A percentile compares a stretch with the other conserved stretches of the same genome.
Conservation (phyloP, 441 rosid genomes). For the Capsella rubella region DNA sequence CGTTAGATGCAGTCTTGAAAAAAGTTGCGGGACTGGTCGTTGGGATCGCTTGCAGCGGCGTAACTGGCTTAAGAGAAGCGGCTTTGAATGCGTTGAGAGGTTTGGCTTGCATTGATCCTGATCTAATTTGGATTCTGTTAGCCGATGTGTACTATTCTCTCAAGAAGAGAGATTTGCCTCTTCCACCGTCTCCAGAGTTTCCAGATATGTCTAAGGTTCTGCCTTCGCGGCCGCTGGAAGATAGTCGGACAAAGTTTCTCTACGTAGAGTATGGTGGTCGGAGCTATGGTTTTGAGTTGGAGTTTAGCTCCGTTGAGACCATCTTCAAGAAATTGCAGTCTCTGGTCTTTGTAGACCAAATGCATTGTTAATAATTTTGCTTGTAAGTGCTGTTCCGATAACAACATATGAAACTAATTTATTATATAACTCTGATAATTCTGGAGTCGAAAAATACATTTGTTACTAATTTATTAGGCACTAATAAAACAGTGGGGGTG, state of each 20-base stretch:
- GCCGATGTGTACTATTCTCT: slow-evolving; percentile 81
- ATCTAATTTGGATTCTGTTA: slow-evolving; percentile 89
- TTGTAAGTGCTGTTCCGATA: slow-evolving; percentile 11
- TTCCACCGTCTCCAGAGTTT: slow-evolving; percentile 61
- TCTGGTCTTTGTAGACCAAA: slow-evolving; percentile 52
- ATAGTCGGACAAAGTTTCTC: slow-evolving; percentile 59
- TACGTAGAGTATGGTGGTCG: slow-evolving; percentile 82
- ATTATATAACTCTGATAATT: background rate
- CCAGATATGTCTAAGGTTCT: slow-evolving; percentile 55
- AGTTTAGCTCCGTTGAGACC: slow-evolving; percentile 63
- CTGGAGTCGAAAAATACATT: background rate
- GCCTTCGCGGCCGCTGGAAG: slow-evolving; percentile 58
- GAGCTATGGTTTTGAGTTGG: slow-evolving; percentile 75
- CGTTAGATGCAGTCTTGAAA: slow-evolving; percentile 76
- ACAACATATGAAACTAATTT: background rate
- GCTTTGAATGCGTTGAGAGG: slow-evolving; percentile 74
- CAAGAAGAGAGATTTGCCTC: slow-evolving; percentile 55
- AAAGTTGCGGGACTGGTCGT: slow-evolving; percentile 85
- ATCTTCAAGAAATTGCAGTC: slow-evolving; percentile 65
- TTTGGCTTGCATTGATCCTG: slow-evolving; percentile 82
- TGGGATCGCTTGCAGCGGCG: slow-evolving; percentile 86
- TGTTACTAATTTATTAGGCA: background rate
- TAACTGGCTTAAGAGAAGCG: slow-evolving; percentile 69
- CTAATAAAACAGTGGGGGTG: background rate
- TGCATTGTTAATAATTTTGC: slow-evolving; percentile 38